Conservation (phyloP, 805 yeast species). For the Monosporozyma siamensis region DNA sequence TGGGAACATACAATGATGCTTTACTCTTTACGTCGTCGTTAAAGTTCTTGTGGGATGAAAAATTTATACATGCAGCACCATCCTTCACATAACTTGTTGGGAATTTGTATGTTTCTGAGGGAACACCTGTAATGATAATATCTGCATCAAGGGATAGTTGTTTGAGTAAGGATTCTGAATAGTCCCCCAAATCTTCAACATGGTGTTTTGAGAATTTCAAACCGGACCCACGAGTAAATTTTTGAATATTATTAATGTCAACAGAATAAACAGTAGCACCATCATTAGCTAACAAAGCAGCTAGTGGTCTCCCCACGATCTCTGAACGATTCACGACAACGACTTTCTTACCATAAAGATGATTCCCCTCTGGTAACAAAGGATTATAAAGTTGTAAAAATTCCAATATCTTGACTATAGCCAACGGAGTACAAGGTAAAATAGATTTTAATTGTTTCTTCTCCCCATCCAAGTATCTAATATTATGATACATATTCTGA, state of each 20-base stretch:
- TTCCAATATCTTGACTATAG: constrained; percentile 87
- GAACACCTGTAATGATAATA: constrained; percentile 94
- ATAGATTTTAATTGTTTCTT: constrained; percentile 64
- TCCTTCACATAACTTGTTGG: constrained; percentile 71
- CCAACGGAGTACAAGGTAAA: constrained; percentile 93
- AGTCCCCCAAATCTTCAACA: constrained; percentile 48
- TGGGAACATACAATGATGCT: constrained; percentile 90
- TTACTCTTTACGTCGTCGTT: constrained; percentile 68
- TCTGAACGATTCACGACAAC: constrained; percentile 90
- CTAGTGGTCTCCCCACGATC: constrained; percentile 94
- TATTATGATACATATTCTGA: constrained; percentile 90
- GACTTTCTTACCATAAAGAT: constrained; percentile 86
- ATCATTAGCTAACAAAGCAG: constrained; percentile 91
- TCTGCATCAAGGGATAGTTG: constrained; percentile 69
- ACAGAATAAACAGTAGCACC: constrained; percentile 95
- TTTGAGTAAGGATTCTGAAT: constrained; percentile 38
- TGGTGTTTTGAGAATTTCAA: constrained; percentile 72
- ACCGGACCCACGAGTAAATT: constrained; percentile 91
- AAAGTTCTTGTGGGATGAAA: constrained; percentile 83
- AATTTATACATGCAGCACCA: constrained; percentile 88
- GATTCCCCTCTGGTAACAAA: constrained; percentile 76
- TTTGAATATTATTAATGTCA: constrained; percentile 79
- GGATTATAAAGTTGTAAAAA: constrained; percentile 80
- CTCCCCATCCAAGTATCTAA: constrained; percentile 80
- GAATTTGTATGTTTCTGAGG: constrained; percentile 72